Evolutionary conservation across 768 basidiomycete species (phyloP).

Genomic region (Phanerodontia chrysosporium): DNA sequence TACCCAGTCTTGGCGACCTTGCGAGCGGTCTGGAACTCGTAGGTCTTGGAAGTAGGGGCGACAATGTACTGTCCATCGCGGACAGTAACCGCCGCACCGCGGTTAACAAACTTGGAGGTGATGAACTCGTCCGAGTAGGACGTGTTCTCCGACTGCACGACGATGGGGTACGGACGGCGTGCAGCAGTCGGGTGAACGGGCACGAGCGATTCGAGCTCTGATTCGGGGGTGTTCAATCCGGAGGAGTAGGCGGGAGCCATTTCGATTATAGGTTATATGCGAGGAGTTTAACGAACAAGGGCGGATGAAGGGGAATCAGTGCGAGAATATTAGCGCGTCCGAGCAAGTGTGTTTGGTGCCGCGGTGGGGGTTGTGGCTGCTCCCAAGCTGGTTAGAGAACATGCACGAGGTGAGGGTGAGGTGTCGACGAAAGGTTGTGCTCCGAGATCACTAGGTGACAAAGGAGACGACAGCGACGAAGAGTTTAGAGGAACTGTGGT

Average conservation of each 20-base stretch:
- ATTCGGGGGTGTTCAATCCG: conserved; percentile 70
- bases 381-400: conserved; percentile 94
- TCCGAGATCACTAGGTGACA: neutral
- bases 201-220: conserved; percentile 62
- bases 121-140: conserved; percentile 79
- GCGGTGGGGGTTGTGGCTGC: conserved; percentile 84
- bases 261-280: conserved; percentile 21
- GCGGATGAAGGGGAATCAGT: conserved; percentile 26
- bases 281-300: conserved; percentile 23
- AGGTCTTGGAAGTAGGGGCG: conserved; percentile 74
- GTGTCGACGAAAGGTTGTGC: conserved; percentile 4
- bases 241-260: conserved; percentile 60
- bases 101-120: conserved; percentile 77
- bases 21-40: conserved; percentile 88
- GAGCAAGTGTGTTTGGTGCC: conserved; percentile 81
- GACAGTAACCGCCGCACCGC: conserved; percentile 67
- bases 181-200: conserved; percentile 83
- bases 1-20: conserved; percentile 91
- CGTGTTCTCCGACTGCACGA: conserved; percentile 79
- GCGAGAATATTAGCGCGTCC: conserved; percentile 50
- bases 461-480: neutral
- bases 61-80: conserved; percentile 73
- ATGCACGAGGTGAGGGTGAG: conserved; percentile 48
- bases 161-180: conserved; percentile 71
- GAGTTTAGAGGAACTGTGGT: neutral